Base-by-base conservation (phyloP, 1,284 basidiomycete genomes). In the Wallemia ichthyophaga region DNA sequence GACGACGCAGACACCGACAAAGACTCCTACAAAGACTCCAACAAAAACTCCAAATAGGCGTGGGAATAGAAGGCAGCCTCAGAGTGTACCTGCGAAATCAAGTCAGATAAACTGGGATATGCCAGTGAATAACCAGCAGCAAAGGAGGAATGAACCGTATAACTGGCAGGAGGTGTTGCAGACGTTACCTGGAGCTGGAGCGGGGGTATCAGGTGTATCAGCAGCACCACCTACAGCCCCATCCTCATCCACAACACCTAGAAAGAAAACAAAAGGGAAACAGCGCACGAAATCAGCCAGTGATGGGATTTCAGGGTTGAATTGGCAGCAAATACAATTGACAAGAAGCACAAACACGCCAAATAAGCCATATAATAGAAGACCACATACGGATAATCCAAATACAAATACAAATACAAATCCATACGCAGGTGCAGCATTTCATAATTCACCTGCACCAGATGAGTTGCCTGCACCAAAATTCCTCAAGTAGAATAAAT, bases 401-500 rank as follows among this genome's bases (percentile, higher is more conserved):
- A n/a, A n/a, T n/a, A 31, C 28, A 31, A 17, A 7, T 7, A 31
- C 28, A 31, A 31, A 7, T 7, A 31, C 28, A 31, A 31, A 31
- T 31, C 28, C 55, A 7, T 56, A 56, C 55, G 55, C 55, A 25
- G 55, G 55, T 24, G 55, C 55, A 25, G 55, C 55, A 27, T 56
- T 56, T 27, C 55, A 56, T 24, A 56, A 56, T 25, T 56, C 55
- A 27, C 55, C 55, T 24, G 27, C 24, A 21, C 55, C 55, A 13
- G 25, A 7, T 21, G 55, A 56, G 9, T 24, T 56, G 17, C 55
- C 55, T 5, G 55, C 55, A 24, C 55, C 55, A 13, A 11, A 27
- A 24, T 56, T 56, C 55, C 55, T 56, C 24, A 48, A 48, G n/a
- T 48, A 48, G 37, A n/a, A n/a, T n/a, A n/a, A n/a, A n/a, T 11